A percentile compares a stretch with the other conserved stretches of the same genome.
These are phyloP conservation scores for Bruguiera sexangula DNA, from an alignment of 345 rosid species.

Conservation along the genomic window DNA sequence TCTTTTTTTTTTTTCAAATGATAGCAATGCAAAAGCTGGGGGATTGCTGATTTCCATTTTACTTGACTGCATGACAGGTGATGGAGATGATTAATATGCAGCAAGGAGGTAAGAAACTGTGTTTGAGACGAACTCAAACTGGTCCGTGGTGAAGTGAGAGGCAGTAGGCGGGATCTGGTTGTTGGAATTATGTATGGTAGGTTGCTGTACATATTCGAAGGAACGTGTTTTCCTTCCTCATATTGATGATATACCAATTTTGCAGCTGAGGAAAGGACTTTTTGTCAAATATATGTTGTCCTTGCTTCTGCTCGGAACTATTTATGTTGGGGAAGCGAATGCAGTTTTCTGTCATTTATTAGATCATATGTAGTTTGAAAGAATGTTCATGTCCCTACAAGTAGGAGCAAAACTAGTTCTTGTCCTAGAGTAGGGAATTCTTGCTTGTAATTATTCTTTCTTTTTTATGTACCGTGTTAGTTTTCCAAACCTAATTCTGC, in stretches of 20 bases:
- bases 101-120: slow-evolving; percentile 51
- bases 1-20: too few relatives aligned
- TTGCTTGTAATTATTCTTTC: too few relatives aligned
- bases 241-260: slow-evolving; percentile 16
- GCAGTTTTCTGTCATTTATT: not conserved
- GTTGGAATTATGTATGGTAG: slow-evolving; percentile 12
- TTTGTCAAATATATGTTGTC: slow-evolving; percentile 5
- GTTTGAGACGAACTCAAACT: slow-evolving; percentile 81
- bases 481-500: too few relatives aligned
- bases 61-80: slow-evolving; percentile 38
- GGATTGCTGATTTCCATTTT: not conserved
- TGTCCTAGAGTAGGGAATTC: not conserved
- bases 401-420: not conserved
- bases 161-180: not conserved
- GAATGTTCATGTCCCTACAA: not conserved
- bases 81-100: slow-evolving; percentile 56
- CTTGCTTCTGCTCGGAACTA: slow-evolving; percentile 10
- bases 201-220: slow-evolving; percentile 41
- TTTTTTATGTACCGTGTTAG: too few relatives aligned
- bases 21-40: not conserved
- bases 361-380: not conserved
- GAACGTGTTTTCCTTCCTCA: slow-evolving; percentile 20
- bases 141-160: slow-evolving; percentile 69
- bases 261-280: not conserved
- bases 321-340: slow-evolving; percentile 12